These are phyloP conservation scores for Colletotrichum lentis DNA, from an alignment of 2,329 filamentous ascomycete species.

Conservation along the genomic window DNA sequence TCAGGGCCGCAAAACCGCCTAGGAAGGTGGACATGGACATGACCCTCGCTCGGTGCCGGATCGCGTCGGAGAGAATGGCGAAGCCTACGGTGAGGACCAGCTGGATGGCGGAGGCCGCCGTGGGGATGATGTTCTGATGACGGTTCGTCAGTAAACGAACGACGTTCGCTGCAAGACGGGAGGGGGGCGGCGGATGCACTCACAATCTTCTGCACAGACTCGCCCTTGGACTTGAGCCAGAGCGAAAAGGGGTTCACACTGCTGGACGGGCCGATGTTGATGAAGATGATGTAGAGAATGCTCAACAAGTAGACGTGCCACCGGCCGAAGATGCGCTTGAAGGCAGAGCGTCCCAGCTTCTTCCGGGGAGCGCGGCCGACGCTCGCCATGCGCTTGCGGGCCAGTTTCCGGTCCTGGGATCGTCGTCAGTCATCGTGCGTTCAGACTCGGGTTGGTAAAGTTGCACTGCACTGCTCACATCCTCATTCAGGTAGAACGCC, in stretches of 20 bases:
- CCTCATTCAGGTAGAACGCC: conserved; percentile 42
- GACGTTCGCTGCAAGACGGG: too few relatives aligned
- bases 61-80: conserved; percentile 31
- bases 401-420: conserved; percentile 13
- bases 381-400: conserved; percentile 40
- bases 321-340: conserved; percentile 30
- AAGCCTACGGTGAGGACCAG: conserved; percentile 32
- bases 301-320: conserved; percentile 52
- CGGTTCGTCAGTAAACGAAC: background rate
- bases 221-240: conserved; percentile 53
- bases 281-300: conserved; percentile 53
- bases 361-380: conserved; percentile 62
- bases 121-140: conserved; percentile 31
- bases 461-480: background rate
- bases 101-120: conserved; percentile 29
- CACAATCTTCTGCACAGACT: conserved; percentile 60
- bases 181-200: conserved; percentile 49
- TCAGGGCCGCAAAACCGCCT: conserved; percentile 40
- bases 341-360: conserved; percentile 54
- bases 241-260: conserved; percentile 50
- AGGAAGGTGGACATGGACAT: conserved; percentile 36
- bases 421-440: background rate
- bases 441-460: too few relatives aligned
- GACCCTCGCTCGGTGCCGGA: conserved; percentile 28
- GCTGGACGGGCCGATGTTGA: conserved; percentile 56